A percentile compares a stretch with the other conserved stretches of the same genome.
Evolutionary conservation across 2,329 filamentous ascomycete genomes (phyloP).

Genomic region (Aspergillus sergii): DNA sequence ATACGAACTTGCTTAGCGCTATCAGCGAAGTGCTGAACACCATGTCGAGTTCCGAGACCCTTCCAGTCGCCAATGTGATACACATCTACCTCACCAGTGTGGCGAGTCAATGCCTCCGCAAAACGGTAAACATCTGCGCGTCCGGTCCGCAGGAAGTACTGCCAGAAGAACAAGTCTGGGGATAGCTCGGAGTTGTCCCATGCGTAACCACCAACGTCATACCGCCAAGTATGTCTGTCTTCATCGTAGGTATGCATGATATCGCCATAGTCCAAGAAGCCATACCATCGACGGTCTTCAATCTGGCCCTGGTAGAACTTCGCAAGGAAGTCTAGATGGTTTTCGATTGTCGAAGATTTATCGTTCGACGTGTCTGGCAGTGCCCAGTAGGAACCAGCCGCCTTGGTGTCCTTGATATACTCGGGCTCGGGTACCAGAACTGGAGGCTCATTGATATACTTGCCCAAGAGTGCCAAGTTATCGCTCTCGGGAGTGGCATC

Average conservation of each 20-base stretch:
- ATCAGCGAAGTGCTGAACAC: conserved; percentile 64
- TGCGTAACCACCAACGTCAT: conserved; percentile 65
- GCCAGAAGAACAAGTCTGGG: conserved; percentile 65
- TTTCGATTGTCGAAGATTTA: conserved; percentile 49
- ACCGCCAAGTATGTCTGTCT: conserved; percentile 63
- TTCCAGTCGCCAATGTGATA: conserved; percentile 63
- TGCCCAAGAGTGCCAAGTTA: conserved; percentile 47
- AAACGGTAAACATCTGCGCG: conserved; percentile 60
- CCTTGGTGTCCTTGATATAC: conserved; percentile 56
- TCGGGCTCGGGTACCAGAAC: conserved; percentile 52
- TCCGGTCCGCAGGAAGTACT: conserved; percentile 63
- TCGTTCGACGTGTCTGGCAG: conserved; percentile 32
- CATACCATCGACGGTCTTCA: conserved; percentile 63
- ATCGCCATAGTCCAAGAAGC: conserved; percentile 65
- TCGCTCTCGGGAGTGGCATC: conserved; percentile 55
- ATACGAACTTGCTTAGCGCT: conserved; percentile 65
- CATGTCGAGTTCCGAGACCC: conserved; percentile 64
- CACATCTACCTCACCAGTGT: conserved; percentile 64
- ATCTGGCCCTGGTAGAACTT: conserved; percentile 60
- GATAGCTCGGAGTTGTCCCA: conserved; percentile 69
- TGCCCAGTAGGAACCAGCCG: conserved; percentile 60
- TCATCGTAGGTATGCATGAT: conserved; percentile 65
- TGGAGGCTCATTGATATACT: conserved; percentile 55
- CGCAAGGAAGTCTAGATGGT: conserved; percentile 58
- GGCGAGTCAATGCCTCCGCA: conserved; percentile 61